Evolutionary conservation across 495 filamentous ascomycete species (phyloP).

Genomic region (Penicillium cataractarum): DNA sequence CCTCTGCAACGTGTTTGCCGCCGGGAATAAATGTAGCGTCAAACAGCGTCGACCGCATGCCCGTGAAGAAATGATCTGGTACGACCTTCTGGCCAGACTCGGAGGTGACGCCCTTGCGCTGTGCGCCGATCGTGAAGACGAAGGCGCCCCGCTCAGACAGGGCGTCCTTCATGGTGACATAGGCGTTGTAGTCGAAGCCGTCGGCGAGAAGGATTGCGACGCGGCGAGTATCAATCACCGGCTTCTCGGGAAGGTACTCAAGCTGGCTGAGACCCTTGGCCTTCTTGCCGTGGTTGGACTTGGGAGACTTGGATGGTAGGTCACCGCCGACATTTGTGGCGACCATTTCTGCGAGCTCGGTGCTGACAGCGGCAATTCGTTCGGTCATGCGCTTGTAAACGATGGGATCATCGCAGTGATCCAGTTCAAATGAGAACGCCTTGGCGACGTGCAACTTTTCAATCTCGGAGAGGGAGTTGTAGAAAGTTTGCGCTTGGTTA

Average conservation of each 20-base stretch:
- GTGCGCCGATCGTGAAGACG: constrained; percentile 71
- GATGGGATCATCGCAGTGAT: constrained; percentile 84
- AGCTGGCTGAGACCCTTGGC: constrained; percentile 68
- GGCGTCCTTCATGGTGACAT: constrained; percentile 64
- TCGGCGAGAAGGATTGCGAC: constrained; percentile 82
- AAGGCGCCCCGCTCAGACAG: constrained; percentile 65
- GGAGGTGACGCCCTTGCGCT: constrained; percentile 57
- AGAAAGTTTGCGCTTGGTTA: constrained; percentile 68
- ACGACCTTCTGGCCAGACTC: constrained; percentile 55
- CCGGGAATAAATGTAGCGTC: constrained; percentile 83
- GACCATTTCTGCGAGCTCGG: constrained; percentile 70
- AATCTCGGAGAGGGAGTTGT: constrained; percentile 71
- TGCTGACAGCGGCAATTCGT: constrained; percentile 72
- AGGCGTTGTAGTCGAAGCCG: constrained; percentile 71
- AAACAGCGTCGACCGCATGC: constrained; percentile 83
- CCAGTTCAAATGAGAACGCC: constrained; percentile 81
- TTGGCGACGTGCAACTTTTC: constrained; percentile 73
- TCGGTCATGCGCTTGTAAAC: constrained; percentile 75
- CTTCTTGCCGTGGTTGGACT: constrained; percentile 67
- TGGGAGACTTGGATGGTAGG: constrained; percentile 51
- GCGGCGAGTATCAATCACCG: constrained; percentile 71
- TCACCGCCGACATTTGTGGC: constrained; percentile 71
- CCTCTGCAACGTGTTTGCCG: constrained; percentile 50
- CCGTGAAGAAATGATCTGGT: constrained; percentile 82
- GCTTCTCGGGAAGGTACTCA: constrained; percentile 62